Percentiles rank a stretch among this genome's conserved stretches.
Evolutionary conservation across 495 filamentous ascomycete species (phyloP).

Genomic region (Talaromyces adpressus): DNA sequence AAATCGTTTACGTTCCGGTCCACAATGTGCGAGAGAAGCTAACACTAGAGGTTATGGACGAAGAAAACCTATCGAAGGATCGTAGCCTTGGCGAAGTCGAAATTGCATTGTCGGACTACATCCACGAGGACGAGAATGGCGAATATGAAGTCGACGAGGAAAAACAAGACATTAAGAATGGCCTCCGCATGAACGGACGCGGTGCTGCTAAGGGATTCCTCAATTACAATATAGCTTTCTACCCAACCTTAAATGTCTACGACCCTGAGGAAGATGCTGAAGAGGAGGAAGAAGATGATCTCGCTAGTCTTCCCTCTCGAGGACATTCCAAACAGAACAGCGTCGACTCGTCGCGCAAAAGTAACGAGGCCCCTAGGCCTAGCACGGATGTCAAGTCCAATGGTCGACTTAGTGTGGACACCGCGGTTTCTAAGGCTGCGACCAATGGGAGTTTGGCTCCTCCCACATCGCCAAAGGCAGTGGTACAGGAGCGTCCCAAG

Average conservation of each 20-base stretch:
- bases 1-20: conserved; percentile 89
- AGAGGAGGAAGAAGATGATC: conserved; percentile 29
- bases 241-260: conserved; percentile 75
- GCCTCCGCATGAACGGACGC: conserved; percentile 58
- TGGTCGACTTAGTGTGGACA: conserved; percentile 32
- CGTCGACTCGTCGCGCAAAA: conserved; percentile 22
- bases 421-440: conserved; percentile 12
- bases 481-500: conserved; percentile 59
- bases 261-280: conserved; percentile 90
- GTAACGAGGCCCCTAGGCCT: conserved; percentile 16
- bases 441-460: conserved; percentile 7
- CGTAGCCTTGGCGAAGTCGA: conserved; percentile 76
- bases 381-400: conserved; percentile 13
- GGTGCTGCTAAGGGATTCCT: conserved; percentile 70
- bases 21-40: conserved; percentile 81
- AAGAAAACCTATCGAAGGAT: conserved; percentile 82
- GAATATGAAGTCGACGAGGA: conserved; percentile 76
- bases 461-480: conserved; percentile 24
- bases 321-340: conserved; percentile 24
- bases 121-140: conserved; percentile 68
- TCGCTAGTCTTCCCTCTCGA: conserved; percentile 19
- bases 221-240: conserved; percentile 83
- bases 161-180: conserved; percentile 54
- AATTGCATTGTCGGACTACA: conserved; percentile 68
- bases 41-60: conserved; percentile 90